Conservation (phyloP, 108 stramenopile genomes). For the Skeletonema menzelii region DNA sequence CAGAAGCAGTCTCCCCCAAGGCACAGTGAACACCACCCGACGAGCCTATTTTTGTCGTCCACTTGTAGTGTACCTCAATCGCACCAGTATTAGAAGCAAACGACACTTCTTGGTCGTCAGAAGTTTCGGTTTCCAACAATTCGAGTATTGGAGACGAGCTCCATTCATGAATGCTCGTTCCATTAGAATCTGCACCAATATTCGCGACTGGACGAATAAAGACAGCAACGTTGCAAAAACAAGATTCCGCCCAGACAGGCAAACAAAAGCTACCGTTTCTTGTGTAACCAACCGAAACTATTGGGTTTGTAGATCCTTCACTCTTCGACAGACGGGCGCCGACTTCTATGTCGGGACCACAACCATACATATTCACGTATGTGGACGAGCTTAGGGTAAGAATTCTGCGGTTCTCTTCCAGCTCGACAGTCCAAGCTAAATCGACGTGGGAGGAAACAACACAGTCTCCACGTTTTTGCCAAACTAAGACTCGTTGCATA, state of each 20-base stretch:
- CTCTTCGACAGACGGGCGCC: slow-evolving; percentile 34
- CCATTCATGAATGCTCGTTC: slow-evolving; percentile 9
- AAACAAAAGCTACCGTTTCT: background rate
- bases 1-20: background rate
- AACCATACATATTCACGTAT: slow-evolving; percentile 39
- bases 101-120: background rate
- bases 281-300: background rate
- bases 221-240: slow-evolving; percentile 3
- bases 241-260: slow-evolving; percentile 12
- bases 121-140: background rate
- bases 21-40: slow-evolving; percentile 5
- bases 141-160: slow-evolving; percentile 5
- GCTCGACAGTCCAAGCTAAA: slow-evolving; percentile 63
- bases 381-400: slow-evolving; percentile 68
- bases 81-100: slow-evolving; percentile 1
- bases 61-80: slow-evolving; percentile 6
- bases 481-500: slow-evolving; percentile 36
- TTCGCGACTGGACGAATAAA: slow-evolving; percentile 2
- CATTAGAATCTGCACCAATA: background rate
- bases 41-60: slow-evolving; percentile 4
- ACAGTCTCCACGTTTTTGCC: background rate
- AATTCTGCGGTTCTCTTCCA: slow-evolving; percentile 65
- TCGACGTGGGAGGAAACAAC: slow-evolving; percentile 21
- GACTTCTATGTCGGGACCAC: slow-evolving; percentile 50
- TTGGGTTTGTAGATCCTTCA: background rate